Conservation (phyloP, 306 rosid species). For the Castanospermum australe region DNA sequence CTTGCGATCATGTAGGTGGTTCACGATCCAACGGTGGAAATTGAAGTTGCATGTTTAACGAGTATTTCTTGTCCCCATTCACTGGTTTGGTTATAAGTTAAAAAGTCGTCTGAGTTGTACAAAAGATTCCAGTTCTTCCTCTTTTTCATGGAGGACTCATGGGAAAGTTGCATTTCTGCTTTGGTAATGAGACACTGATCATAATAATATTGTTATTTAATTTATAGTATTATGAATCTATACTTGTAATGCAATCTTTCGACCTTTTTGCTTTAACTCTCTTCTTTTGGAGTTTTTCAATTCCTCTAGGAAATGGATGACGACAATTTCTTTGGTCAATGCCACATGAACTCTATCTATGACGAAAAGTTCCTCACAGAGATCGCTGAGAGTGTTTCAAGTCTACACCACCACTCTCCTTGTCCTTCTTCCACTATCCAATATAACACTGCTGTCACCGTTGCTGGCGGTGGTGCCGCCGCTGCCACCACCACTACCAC, state of each 20-base stretch:
- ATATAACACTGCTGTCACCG: not conserved
- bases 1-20: not conserved
- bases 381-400: not conserved
- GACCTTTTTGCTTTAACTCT: not conserved
- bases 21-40: conserved; percentile 18
- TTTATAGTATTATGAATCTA: not conserved
- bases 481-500: not conserved
- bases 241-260: no score
- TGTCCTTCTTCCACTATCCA: not conserved
- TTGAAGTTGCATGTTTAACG: not conserved
- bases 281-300: not conserved
- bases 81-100: not conserved
- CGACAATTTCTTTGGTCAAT: not conserved
- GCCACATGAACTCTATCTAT: not conserved
- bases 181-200: conserved; percentile 19
- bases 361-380: not conserved
- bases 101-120: not conserved
- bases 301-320: conserved; percentile 12
- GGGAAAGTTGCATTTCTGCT: conserved; percentile 22
- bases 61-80: conserved; percentile 7
- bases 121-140: not conserved
- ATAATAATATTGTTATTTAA: not conserved
- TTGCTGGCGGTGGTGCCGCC: no score
- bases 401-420: not conserved
- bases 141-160: conserved; percentile 15